Evolutionary conservation across 1,284 basidiomycete genomes (phyloP), one percentile per base, ranked within the genome.

Genomic region (Vanrija pseudolonga): DNA sequence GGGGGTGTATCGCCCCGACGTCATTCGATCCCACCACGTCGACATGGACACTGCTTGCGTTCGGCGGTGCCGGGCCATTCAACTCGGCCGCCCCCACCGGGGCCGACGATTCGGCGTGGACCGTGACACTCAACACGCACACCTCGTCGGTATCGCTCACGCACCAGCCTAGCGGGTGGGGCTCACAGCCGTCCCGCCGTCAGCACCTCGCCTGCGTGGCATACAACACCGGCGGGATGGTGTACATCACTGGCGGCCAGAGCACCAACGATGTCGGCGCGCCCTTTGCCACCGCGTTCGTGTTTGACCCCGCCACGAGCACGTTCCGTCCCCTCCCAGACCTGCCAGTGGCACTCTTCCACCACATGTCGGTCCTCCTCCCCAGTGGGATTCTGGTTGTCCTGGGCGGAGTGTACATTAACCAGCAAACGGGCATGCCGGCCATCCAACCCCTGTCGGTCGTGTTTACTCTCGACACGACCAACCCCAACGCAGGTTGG

Each of bases 191-290:
- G 2, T 78, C 80, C 51, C 81, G 89, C 36, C 82, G 89, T 38
- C 84, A 89, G 24, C 83, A 85, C 64, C 88, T 91, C 66, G 80
- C 86, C 6, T 61, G 66, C 11, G 77, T 85, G 3, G 78, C 81
- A 2, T 80, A 82, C 7, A 61, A 77, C 0, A 64, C 66, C 15
- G 63, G 64, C 6, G 81, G 79, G 5, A 71, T 76, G 66, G 78
- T 87, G 5, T 86, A 81, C 70, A 79, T 92, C 24, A 80, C 88
- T 41, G 90, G 90, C 3, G 90, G 90, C 4, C 81, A 86, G 73
- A 84, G 81, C 61, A 82, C 84, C 11, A 89, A 92, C 69, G 87
- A 84, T n/a, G 91, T 89, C 9, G 78, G 78, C 5, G 76, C 76
- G 44, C 81, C 79, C 0, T 85, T 86, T 64, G 77, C 80, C 9